Conservation (phyloP, 2,329 filamentous ascomycete genomes). For the Aspergillus terreus region DNA sequence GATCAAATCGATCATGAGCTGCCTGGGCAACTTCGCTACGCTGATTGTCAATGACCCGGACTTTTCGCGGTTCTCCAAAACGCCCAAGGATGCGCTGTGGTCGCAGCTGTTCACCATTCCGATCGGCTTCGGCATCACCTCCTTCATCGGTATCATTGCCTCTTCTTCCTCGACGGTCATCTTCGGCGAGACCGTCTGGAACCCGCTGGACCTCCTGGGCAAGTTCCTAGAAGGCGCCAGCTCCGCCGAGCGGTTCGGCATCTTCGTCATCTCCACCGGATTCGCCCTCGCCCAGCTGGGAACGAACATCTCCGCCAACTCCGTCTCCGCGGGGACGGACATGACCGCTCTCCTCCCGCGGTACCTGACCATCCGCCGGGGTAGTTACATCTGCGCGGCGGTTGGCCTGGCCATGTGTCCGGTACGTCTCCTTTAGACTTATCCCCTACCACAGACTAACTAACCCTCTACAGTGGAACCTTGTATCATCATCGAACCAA, state of each 20-base stretch:
- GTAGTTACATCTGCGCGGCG: slow-evolving; percentile 77
- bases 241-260: slow-evolving; percentile 66
- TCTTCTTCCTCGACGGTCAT: slow-evolving; percentile 65
- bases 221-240: slow-evolving; percentile 66
- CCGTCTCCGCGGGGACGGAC: slow-evolving; percentile 76
- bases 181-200: slow-evolving; percentile 66
- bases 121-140: slow-evolving; percentile 69
- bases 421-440: slow-evolving; percentile 32
- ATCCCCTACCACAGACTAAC: too few species aligned
- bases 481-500: slow-evolving; percentile 70
- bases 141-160: slow-evolving; percentile 79
- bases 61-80: slow-evolving; percentile 77
- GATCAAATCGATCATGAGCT: slow-evolving; percentile 80
- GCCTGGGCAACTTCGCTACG: slow-evolving; percentile 87
- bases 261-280: slow-evolving; percentile 67
- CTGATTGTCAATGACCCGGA: slow-evolving; percentile 78
- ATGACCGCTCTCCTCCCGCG: slow-evolving; percentile 76
- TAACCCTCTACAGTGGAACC: slow-evolving; percentile 49
- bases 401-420: slow-evolving; percentile 84
- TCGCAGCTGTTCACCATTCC: slow-evolving; percentile 76
- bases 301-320: slow-evolving; percentile 85
- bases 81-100: slow-evolving; percentile 72
- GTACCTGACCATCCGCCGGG: slow-evolving; percentile 79
- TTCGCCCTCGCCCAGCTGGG: slow-evolving; percentile 78
- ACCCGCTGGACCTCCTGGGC: slow-evolving; percentile 65